phyloP scores from a whole-genome alignment of 768 basidiomycete genomes.

The Boletus reticulatus region DNA sequence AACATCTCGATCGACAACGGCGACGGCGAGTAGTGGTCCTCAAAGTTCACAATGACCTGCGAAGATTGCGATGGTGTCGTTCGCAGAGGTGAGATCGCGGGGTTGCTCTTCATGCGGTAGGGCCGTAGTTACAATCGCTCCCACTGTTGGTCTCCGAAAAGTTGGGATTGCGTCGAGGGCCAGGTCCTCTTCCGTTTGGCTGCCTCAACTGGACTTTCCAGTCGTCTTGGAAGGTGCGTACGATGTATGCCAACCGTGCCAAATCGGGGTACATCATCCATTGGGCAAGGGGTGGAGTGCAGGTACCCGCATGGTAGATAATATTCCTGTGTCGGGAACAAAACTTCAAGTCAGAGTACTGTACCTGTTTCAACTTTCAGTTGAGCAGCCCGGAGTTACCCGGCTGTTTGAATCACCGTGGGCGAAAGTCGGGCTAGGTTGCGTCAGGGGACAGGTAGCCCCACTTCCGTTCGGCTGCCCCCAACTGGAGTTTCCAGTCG shows the following conservation, averaged over 20 bases:
- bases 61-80: slow-evolving; percentile 24
- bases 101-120: slow-evolving; percentile 56
- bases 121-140: no score
- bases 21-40: slow-evolving; percentile 26
- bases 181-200: slow-evolving; percentile 25
- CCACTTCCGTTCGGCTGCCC: slow-evolving; percentile 27
- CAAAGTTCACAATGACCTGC: slow-evolving; percentile 27
- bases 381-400: no score
- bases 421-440: slow-evolving; percentile 13
- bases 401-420: no score
- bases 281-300: no score
- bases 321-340: no score
- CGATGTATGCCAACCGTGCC: no score
- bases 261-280: no score
- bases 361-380: no score
- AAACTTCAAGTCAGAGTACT: no score
- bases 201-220: slow-evolving; percentile 32
- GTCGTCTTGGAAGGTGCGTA: slow-evolving; percentile 10
- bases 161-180: slow-evolving; percentile 26
- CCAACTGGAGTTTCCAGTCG: slow-evolving; percentile 29
- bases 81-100: slow-evolving; percentile 29
- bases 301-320: no score
- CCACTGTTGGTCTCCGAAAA: no score
- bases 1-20: slow-evolving; percentile 11
- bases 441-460: slow-evolving; percentile 31